Evolutionary conservation across 345 rosid genomes (phyloP), one percentile per base, ranked within the genome.

Genomic region (Diplotaxis tenuifolia): DNA sequence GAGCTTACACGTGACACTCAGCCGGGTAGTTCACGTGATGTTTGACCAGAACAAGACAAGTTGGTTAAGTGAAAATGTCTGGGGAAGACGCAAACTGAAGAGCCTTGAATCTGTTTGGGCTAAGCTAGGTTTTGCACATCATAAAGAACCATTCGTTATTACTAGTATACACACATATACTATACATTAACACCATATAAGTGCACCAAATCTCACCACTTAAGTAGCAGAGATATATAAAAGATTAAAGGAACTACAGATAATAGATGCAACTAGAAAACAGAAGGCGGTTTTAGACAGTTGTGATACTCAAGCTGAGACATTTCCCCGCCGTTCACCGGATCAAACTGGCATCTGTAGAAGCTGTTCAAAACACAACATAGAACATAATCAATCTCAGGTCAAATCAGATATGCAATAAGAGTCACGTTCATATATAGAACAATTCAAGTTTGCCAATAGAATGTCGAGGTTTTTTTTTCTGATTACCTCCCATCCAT

Each of bases 291-390:
- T 80, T 95, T 89, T 70, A 95, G 82, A 67, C 91, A 85, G 84
- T 90, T 92, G 83, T 84, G 94, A 79, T 81, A 82, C 76, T 95
- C 97, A 6, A 90, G 78, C 83, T 87, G 97, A 11, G 85, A 81
- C 98, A 95, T 95, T 85, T 92, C 97, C 60, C 97, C 99, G 4
- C 99, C 99, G 29, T 75, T 81, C 68, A 80, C 86, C 1, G 97
- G 96, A 75, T 95, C 99, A 77, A 88, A 95, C 73, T 90, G 82
- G 69, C 99, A 95, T 67, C 96, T 82, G 76, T 90, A 86, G 83
- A 95, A 86, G 83, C 97, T 92, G 93, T 87, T 65, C 2, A 82
- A 5, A 83, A 6, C 50, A 75, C 55, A 79, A 56, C 49, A 57
- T 21, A 15, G 19, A 22, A 40, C 8, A 65, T 29, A 38, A 60